phyloP scores from a whole-genome alignment of 257 asterid genomes.

The Primulina huaijiensis region DNA sequence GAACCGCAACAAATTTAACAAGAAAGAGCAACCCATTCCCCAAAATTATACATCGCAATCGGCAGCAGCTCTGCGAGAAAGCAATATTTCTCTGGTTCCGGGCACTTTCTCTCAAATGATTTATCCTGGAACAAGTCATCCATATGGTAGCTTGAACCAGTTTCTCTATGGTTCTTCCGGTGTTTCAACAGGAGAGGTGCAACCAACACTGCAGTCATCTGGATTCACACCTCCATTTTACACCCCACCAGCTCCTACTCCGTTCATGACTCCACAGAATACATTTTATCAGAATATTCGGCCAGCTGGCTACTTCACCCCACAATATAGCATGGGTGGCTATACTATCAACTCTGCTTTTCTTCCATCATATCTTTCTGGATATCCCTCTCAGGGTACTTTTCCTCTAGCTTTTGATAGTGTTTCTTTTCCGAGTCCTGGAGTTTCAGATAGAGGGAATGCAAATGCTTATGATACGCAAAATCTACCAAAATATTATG shows the following conservation, averaged over 20 bases:
- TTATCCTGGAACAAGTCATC: slow-evolving; percentile 31
- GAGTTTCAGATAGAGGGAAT: slow-evolving; percentile 32
- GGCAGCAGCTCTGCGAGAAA: slow-evolving; percentile 24
- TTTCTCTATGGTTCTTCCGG: slow-evolving; percentile 28
- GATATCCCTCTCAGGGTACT: slow-evolving; percentile 35
- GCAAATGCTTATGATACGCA: slow-evolving; percentile 29
- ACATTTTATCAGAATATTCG: slow-evolving; percentile 31
- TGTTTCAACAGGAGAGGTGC: slow-evolving; percentile 27
- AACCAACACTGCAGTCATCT: slow-evolving; percentile 35
- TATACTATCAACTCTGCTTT: slow-evolving; percentile 30
- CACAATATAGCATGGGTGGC: slow-evolving; percentile 37
- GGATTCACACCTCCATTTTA: slow-evolving; percentile 31
- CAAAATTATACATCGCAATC: slow-evolving; percentile 26
- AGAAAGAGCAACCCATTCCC: slow-evolving; percentile 19
- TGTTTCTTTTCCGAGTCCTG: slow-evolving; percentile 26
- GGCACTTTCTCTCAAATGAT: slow-evolving; percentile 27
- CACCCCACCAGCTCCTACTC: slow-evolving; percentile 29
- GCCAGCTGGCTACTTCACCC: slow-evolving; percentile 32
- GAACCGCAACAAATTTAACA: slow-evolving; percentile 18
- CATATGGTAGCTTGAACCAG: slow-evolving; percentile 33
- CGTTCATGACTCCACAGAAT: slow-evolving; percentile 28
- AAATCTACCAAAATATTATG: slow-evolving; percentile 29
- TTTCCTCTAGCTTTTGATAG: slow-evolving; percentile 25
- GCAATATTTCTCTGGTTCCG: slow-evolving; percentile 25
- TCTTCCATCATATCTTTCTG: slow-evolving; percentile 33